These are phyloP conservation scores for Scedosporium apiospermum DNA, from an alignment of 2,329 filamentous ascomycete species.

Conservation along the genomic window DNA sequence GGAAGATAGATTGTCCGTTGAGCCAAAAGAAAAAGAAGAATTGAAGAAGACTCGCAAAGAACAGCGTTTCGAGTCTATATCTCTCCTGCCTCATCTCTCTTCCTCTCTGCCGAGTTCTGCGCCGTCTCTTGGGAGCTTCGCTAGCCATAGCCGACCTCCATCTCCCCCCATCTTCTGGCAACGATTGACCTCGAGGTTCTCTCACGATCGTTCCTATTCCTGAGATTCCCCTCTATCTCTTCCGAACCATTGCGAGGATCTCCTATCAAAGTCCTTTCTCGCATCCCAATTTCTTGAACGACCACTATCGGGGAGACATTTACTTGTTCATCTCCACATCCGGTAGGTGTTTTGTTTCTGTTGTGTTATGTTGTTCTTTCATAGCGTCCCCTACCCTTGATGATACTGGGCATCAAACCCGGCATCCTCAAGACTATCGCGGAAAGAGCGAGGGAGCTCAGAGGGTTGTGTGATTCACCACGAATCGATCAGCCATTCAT, in stretches of 20 bases:
- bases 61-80: background rate
- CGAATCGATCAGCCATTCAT: background rate
- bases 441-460: background rate
- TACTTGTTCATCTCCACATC: conserved; percentile 87
- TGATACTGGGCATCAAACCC: background rate
- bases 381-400: background rate
- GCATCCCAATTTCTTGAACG: background rate
- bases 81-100: background rate
- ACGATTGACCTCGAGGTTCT: background rate
- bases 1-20: background rate
- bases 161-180: background rate
- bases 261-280: background rate
- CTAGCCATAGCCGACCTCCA: background rate
- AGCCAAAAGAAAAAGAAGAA: background rate
- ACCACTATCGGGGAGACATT: conserved; percentile 78
- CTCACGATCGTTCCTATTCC: background rate
- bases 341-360: conserved; percentile 37
- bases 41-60: background rate
- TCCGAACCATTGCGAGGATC: background rate
- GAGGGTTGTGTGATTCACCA: too few relatives aligned
- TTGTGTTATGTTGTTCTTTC: conserved; percentile 14
- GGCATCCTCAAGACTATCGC: background rate
- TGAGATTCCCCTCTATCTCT: background rate
- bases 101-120: background rate
- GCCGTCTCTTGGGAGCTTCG: background rate